Evolutionary conservation across 257 asterid species (phyloP), one percentile per base, ranked within the genome.

Genomic region (Cynanchum wilfordii): DNA sequence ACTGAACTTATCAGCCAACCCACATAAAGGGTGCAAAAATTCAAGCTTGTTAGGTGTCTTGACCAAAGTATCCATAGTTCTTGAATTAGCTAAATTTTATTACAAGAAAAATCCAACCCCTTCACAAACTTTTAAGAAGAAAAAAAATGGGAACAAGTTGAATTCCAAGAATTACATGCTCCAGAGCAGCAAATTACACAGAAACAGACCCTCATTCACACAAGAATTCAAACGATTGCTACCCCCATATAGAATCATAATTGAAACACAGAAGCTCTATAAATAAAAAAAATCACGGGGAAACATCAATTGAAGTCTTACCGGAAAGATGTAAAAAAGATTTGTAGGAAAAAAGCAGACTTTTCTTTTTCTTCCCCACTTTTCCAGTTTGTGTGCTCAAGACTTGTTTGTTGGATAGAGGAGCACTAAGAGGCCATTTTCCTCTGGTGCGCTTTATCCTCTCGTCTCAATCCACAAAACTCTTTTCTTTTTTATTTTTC

Each of bases 11-110:
- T 85, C 88, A 3, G 87, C 62, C 75, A 78, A 87, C 44, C 90
- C 90, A 82, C 84, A 79, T 73, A 83, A 12, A 42, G 97, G 89
- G 76, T 85, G 93, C 81, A 83, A 78, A 84, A 87, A 88, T 54
- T 87, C 91, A 73, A 92, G 92, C 86, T 87, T 87, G 68, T 85
- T 89, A 75, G 87, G 96, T 56, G 87, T 91, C 69, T 87, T 90
- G 74, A 90, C 87, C 68, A 92, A 80, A 65, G 90, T 90, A 80
- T 83, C 96, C 98, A 92, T 95, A 38, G 66, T 42, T 67, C 73
- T 56, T 25, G 76, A 71, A 77, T 67, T 59, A 42, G 25, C 8
- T 4, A 44, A 38, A 50, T n/a, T 58, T 45, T 56, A 30, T 72
- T 82, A 44, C 68, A 66, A 79, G 56, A 62, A 58, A 73, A 74